Base-by-base conservation (phyloP, 2,329 filamentous ascomycete species). In the Fusarium temperatum region DNA sequence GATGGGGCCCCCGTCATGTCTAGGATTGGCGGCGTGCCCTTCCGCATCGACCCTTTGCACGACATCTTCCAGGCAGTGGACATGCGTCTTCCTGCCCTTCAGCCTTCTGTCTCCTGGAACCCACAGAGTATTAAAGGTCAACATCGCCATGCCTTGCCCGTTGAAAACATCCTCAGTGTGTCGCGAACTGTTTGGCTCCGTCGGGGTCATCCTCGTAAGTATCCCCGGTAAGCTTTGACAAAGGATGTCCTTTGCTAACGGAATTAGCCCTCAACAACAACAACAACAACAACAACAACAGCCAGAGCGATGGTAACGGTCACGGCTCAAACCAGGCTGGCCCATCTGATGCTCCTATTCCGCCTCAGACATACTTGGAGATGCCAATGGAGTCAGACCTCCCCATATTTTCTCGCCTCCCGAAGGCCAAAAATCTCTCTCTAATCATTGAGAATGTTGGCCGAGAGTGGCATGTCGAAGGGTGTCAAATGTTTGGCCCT, bases 151-250 rank as follows among this genome's bases (percentile, higher is more conserved):
- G 44, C 44, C n/a, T 17, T 51, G 22, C 48, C 48, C 3, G 17
- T 51, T 1, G 30, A 24, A 1, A 51, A 36, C 0, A 0, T 51
- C 0, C 0, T 51, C 0, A 35, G 22, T 4, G 22, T 35, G 2
- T 24, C 48, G 2, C 30, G 30, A 12, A 26, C 30, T 8, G 22
- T 24, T 5, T 53, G 6, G 17, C 50, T 53, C 5, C 30, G 12
- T 1, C 50, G 50, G 5, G 50, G 50, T 0, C 4, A 36, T 26
- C 13, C 30, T 22, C 30, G 50, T 53, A 36, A 22, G 32, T 36
- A 32, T 15, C 0, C n/a, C 17, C 17, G 3, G 11, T n/a, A 26
- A 15, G 3, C 11, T 26, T 53, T 26, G 12, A 36, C 3, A 20
- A 4, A 20, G 9, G 3, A 6, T 12, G 3, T 18, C 8, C 4